Evolutionary conservation across 805 yeast genomes (phyloP), one percentile per base, ranked within the genome.

Genomic region (Myxozyma mucilagina): DNA sequence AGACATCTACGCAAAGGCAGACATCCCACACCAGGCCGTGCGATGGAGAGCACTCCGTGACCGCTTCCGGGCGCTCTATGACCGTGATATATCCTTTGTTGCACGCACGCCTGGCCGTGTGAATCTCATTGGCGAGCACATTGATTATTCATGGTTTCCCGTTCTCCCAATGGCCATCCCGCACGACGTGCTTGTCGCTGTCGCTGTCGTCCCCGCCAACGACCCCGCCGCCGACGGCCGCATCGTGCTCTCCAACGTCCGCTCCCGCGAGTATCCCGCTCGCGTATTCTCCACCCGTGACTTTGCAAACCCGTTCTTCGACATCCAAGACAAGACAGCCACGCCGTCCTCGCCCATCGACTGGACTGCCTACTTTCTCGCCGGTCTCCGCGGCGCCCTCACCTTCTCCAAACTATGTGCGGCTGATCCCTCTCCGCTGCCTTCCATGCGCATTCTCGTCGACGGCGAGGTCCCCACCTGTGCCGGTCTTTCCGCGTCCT

Each of bases 141-240:
- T 87, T 57, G 92, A 87, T 74, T 87, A 86, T 70, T 82, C 83
- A 65, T 80, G 82, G 69, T 87, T 84, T 71, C 79, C 89, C 4
- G 88, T 84, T 11, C 77, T 87, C 67, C 91, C 91, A n/a, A 82
- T 87, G 86, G 90, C 92, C 3, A 82, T 86, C 35, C 87, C 84
- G 52, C 79, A 75, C 16, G 89, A 86, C 67, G 82, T 86, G 56
- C 73, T 85, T 49, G 82, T 83, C 65, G 89, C 85, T 4, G 84
- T 81, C 35, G 69, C 68, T 18, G 66, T 50, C 42, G 34, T 56
- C 8, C 61, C 61, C 48, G 62, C 69, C 51, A 59, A 68, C 49
- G 60, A 51, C 20, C 56, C 58, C 48, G 65, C 69, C 49, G 63
- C 69, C 51, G 66, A 72, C 29, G 58, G 55, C 34, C 63, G 71